These are phyloP conservation scores for Venturia pyrina DNA, from an alignment of 2,329 filamentous ascomycete species.

Conservation along the genomic window DNA sequence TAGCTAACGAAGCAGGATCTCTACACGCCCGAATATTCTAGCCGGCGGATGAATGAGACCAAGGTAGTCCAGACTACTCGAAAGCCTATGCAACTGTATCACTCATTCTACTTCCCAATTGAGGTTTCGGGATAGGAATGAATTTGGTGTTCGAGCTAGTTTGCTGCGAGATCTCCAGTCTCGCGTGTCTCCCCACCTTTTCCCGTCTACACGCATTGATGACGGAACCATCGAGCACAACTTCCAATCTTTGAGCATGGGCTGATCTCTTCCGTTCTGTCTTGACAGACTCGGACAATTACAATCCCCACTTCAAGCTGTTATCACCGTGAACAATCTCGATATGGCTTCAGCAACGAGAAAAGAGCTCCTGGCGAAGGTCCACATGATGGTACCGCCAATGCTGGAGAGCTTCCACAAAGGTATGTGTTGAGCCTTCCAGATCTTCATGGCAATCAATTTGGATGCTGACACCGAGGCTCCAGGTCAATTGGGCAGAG, in stretches of 20 bases:
- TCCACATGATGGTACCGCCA: slow-evolving; percentile 83
- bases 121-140: neutral
- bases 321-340: neutral
- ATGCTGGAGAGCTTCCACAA: slow-evolving; percentile 96
- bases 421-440: slow-evolving; percentile 41
- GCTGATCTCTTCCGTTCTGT: neutral
- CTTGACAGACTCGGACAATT: neutral
- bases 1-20: too few species aligned
- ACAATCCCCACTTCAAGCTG: neutral
- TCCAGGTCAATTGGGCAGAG: slow-evolving; percentile 77
- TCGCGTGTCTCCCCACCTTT: neutral
- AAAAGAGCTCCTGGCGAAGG: slow-evolving; percentile 66
- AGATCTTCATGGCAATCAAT: neutral
- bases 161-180: neutral
- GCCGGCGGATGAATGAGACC: too few species aligned
- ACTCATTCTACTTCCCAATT: neutral
- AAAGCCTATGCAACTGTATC: neutral
- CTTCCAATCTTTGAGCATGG: neutral
- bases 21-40: too few species aligned
- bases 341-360: slow-evolving; percentile 45
- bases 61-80: too few species aligned
- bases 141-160: neutral
- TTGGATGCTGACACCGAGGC: neutral
- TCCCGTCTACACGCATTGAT: neutral
- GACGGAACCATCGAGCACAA: neutral